Conservation (phyloP, 2,329 filamentous ascomycete species). For the Endoconidiophora laricicola region DNA sequence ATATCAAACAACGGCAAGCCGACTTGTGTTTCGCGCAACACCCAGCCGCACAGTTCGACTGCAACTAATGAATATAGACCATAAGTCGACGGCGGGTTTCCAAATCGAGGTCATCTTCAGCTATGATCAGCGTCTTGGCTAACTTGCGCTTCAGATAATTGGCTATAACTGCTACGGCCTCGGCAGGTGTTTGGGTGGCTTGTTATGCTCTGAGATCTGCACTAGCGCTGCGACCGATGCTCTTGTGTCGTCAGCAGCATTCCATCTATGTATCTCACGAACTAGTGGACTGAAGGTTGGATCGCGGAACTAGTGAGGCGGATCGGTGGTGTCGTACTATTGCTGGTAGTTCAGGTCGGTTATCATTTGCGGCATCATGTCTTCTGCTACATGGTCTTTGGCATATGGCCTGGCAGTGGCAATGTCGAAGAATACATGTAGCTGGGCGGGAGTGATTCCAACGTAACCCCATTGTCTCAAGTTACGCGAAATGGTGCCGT, state of each 20-base stretch:
- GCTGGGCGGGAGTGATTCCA: background rate
- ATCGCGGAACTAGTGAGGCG: background rate
- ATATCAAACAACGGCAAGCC: constrained; percentile 18
- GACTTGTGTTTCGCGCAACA: constrained; percentile 16
- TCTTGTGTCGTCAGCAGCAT: background rate
- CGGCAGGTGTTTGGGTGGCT: background rate
- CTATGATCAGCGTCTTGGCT: constrained; percentile 11
- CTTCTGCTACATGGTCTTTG: background rate
- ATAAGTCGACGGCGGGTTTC: constrained; percentile 15
- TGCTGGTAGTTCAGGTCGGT: background rate
- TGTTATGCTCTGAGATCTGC: background rate
- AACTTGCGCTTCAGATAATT: background rate
- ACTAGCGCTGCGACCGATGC: background rate
- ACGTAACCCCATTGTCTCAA: background rate
- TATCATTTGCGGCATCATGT: background rate
- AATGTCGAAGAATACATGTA: background rate
- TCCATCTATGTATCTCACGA: background rate
- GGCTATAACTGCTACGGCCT: background rate
- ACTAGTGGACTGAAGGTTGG: background rate
- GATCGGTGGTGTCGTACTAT: background rate
- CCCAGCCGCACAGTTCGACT: constrained; percentile 17
- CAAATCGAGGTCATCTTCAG: constrained; percentile 15
- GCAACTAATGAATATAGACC: constrained; percentile 18
- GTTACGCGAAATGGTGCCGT: constrained; percentile 13
- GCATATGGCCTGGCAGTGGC: background rate